Conservation (phyloP, 2,329 filamentous ascomycete genomes). For the Penicillium janthinellum region DNA sequence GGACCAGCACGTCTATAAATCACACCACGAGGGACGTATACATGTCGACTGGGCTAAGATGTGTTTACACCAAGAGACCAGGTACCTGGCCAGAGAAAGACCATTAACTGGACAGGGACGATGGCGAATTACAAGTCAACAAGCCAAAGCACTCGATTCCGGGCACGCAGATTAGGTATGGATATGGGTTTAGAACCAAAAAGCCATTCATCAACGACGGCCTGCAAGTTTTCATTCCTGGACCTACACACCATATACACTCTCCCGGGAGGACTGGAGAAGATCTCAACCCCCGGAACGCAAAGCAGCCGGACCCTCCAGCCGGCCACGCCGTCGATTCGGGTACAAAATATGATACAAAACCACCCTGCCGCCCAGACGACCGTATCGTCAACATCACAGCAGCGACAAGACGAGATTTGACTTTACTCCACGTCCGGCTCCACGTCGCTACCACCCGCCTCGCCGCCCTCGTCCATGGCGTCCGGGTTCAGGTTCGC, state of each 20-base stretch:
- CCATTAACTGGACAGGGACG: too few relatives aligned
- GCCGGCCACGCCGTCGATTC: slow-evolving; percentile 13
- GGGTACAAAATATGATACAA: slow-evolving; percentile 21
- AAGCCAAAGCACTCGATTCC: not conserved
- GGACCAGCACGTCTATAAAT: too few relatives aligned
- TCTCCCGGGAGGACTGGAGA: too few relatives aligned
- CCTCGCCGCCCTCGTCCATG: slow-evolving; percentile 48
- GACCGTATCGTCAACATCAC: not conserved
- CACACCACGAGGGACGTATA: too few relatives aligned
- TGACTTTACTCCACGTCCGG: slow-evolving; percentile 32
- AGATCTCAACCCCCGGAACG: not conserved
- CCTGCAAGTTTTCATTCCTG: not conserved
- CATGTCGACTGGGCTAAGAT: too few relatives aligned
- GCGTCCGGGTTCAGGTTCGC: slow-evolving; percentile 49
- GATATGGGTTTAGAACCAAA: not conserved
- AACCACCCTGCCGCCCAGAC: not conserved
- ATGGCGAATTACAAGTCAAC: too few relatives aligned
- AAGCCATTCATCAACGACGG: not conserved
- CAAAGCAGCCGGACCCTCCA: not conserved
- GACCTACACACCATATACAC: not conserved
- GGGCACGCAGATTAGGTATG: not conserved
- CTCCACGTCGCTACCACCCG: slow-evolving; percentile 40
- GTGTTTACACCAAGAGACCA: too few relatives aligned
- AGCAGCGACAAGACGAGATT: too few relatives aligned
- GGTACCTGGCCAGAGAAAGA: too few relatives aligned